Conservation (phyloP, 495 filamentous ascomycete genomes). For the Trichocladium antarcticum region DNA sequence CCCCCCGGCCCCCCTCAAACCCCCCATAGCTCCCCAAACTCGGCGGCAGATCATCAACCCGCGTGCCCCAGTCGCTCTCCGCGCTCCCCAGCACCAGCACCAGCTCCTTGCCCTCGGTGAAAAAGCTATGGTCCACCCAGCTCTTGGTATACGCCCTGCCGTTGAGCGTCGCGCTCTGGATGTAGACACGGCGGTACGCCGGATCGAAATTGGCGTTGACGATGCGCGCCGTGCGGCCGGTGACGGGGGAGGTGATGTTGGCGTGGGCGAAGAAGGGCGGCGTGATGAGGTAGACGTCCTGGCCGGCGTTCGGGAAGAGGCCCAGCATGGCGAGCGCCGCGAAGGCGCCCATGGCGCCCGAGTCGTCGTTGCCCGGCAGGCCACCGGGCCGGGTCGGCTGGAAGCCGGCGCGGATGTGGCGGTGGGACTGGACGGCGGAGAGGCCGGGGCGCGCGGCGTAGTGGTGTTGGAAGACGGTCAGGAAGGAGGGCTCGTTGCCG, state of each 20-base stretch:
- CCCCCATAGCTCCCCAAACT: constrained; percentile 32
- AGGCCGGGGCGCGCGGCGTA: constrained; percentile 57
- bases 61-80: constrained; percentile 63
- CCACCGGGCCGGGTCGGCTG: constrained; percentile 47
- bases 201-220: constrained; percentile 53
- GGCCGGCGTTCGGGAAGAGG: constrained; percentile 62
- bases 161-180: constrained; percentile 61
- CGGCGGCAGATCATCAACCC: constrained; percentile 53
- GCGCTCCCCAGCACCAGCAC: constrained; percentile 52
- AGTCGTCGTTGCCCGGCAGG: constrained; percentile 63
- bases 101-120: constrained; percentile 56
- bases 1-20: constrained; percentile 15
- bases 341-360: constrained; percentile 63
- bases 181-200: constrained; percentile 50
- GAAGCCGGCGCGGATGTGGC: constrained; percentile 58
- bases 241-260: constrained; percentile 50
- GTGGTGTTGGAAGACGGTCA: constrained; percentile 61
- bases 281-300: constrained; percentile 63
- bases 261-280: constrained; percentile 55
- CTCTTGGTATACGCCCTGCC: constrained; percentile 53
- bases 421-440: constrained; percentile 49
- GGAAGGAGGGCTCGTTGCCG: constrained; percentile 61
- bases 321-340: constrained; percentile 61
- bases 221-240: constrained; percentile 50
- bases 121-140: constrained; percentile 68